Evolutionary conservation across 371 early-diverging fungal species (phyloP).

Genomic region (Choanephora cucurbitarum): DNA sequence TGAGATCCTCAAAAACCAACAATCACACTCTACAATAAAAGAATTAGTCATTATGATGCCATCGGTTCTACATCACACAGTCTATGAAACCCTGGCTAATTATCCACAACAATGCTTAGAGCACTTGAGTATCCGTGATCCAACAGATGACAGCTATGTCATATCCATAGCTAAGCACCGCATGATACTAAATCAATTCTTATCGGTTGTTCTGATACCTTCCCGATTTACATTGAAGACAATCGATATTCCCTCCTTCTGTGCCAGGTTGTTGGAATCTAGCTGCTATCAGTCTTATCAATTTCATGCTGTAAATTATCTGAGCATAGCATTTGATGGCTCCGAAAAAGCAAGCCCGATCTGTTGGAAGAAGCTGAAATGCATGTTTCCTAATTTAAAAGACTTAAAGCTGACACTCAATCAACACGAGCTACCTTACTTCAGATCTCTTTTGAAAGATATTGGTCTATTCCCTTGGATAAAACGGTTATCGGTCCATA

Average conservation of each 20-base stretch:
- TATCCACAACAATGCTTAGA: conserved; percentile 9
- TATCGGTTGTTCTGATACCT: conserved; percentile 3
- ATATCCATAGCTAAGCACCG: conserved; percentile 1
- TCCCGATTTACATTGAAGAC: conserved; percentile 15
- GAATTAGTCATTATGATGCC: conserved; percentile 8
- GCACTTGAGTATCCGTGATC: conserved; percentile 19
- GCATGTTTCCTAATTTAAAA: conserved; percentile 25
- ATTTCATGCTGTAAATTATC: conserved; percentile 19
- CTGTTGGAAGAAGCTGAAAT: conserved; percentile 23
- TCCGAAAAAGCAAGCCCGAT: neutral
- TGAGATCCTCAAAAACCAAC: conserved; percentile 12
- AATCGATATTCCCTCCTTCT: conserved; percentile 30
- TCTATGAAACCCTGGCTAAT: conserved; percentile 5
- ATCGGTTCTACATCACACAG: neutral
- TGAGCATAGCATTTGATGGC: conserved; percentile 12
- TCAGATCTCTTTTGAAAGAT: conserved; percentile 30
- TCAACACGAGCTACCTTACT: conserved; percentile 8
- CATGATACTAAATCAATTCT: neutral
- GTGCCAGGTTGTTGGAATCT: conserved; percentile 2
- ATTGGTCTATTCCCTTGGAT: conserved; percentile 38
- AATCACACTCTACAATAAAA: conserved; percentile 1
- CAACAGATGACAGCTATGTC: conserved; percentile 19
- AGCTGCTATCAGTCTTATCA: conserved; percentile 1
- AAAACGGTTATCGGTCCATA: conserved; percentile 23
- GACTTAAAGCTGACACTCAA: conserved; percentile 23